These are phyloP conservation scores for Sphagnum fallax DNA, from an alignment of 228 moss, liverwort and hornwort species.

Conservation along the genomic window DNA sequence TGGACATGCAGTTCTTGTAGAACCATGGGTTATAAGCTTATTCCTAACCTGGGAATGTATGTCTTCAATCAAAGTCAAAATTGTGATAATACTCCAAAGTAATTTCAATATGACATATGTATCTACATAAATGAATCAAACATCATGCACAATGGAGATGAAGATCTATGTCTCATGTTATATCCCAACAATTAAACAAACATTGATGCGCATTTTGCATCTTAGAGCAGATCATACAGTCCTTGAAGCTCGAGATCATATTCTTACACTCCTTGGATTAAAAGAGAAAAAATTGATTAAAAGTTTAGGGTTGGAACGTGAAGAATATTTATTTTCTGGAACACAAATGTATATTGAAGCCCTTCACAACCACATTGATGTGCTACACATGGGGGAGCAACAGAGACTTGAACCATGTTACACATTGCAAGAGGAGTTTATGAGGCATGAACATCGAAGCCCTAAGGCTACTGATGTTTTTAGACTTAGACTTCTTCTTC, in stretches of 20 bases:
- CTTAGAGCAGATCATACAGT: slow-evolving; percentile 24
- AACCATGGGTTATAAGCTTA: no score
- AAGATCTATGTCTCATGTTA: slow-evolving; percentile 34
- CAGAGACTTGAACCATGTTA: slow-evolving; percentile 53
- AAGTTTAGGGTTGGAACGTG: slow-evolving; percentile 34
- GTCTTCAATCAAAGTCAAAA: no score
- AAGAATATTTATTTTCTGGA: slow-evolving; percentile 40
- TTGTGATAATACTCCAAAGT: no score
- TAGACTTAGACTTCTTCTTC: slow-evolving; percentile 31
- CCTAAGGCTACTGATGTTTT: slow-evolving; percentile 31
- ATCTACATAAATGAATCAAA: no score
- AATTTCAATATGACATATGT: no score
- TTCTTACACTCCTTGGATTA: slow-evolving; percentile 36
- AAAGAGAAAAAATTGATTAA: slow-evolving; percentile 35
- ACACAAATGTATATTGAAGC: slow-evolving; percentile 37
- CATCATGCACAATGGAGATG: not conserved
- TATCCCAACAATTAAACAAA: slow-evolving; percentile 43
- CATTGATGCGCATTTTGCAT: slow-evolving; percentile 35
- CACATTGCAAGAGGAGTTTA: slow-evolving; percentile 45
- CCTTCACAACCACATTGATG: slow-evolving; percentile 36
- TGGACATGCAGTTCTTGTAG: no score
- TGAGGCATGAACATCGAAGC: slow-evolving; percentile 36
- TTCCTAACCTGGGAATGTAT: no score
- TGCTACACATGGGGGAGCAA: slow-evolving; percentile 33
- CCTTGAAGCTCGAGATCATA: slow-evolving; percentile 37